Percentiles rank a stretch among this genome's conserved stretches.
Conservation (phyloP, 306 rosid genomes). For the Ormosia semicastrata region DNA sequence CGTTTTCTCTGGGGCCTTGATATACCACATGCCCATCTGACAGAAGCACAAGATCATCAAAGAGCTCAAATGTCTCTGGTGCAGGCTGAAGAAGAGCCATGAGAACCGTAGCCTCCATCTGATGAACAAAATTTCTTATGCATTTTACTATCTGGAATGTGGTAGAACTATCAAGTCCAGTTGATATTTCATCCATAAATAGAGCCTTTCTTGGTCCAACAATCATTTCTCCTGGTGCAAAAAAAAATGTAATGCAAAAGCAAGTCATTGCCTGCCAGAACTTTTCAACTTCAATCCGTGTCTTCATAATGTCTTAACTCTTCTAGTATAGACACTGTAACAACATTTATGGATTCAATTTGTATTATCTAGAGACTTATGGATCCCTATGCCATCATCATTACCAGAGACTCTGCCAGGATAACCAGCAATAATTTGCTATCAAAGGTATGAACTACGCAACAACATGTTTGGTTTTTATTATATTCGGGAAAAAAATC, state of each 20-base stretch:
- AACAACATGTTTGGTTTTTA: too few species aligned
- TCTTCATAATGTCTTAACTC: not conserved
- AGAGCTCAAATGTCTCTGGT: conserved; percentile 85
- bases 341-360: not conserved
- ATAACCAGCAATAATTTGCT: not conserved
- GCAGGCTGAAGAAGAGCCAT: conserved; percentile 96
- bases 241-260: conserved; percentile 4
- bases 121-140: conserved; percentile 72
- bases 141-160: conserved; percentile 87
- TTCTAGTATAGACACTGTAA: not conserved
- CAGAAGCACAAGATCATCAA: conserved; percentile 75
- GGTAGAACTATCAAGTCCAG: conserved; percentile 92
- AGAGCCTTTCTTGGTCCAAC: conserved; percentile 86
- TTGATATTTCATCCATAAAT: conserved; percentile 93
- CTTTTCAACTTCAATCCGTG: conserved; percentile 8
- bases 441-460: not conserved
- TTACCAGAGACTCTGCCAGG: not conserved
- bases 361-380: not conserved
- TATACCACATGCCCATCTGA: conserved; percentile 77
- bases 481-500: too few species aligned
- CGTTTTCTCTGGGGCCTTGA: conserved; percentile 76
- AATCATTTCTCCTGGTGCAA: conserved; percentile 72
- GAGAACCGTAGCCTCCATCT: conserved; percentile 76
- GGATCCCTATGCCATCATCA: not conserved
- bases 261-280: not conserved